Conservation (phyloP, 225 moss, liverwort and hornwort genomes). For the Lunularia cruciata region DNA sequence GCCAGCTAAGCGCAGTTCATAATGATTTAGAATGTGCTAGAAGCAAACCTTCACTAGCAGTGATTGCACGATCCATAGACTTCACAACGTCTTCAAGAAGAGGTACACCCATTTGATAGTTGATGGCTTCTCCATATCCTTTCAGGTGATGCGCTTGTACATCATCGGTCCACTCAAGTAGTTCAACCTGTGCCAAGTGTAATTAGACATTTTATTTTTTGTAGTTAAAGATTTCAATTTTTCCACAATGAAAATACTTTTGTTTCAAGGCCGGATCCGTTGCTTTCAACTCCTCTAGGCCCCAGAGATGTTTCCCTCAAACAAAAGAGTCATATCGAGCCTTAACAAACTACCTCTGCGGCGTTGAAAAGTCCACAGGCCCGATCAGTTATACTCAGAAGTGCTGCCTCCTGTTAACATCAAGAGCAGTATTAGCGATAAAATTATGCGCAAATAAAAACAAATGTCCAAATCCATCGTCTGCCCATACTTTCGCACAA, state of each 20-base stretch:
- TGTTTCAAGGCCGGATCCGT: too few species aligned
- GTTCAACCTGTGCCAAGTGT: constrained; percentile 61
- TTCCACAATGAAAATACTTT: too few species aligned
- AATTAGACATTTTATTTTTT: too few species aligned
- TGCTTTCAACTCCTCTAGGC: too few species aligned
- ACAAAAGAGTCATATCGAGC: too few species aligned
- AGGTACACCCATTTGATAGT: constrained; percentile 83
- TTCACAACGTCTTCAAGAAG: constrained; percentile 68
- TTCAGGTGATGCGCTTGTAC: constrained; percentile 76
- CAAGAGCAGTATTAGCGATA: too few species aligned
- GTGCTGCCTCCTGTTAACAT: constrained; percentile 67
- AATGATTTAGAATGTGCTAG: not conserved
- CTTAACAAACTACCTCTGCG: constrained; percentile 52
- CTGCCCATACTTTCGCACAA: too few species aligned
- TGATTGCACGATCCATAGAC: constrained; percentile 68
- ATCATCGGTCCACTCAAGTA: constrained; percentile 89
- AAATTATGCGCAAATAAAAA: too few species aligned
- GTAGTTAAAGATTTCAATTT: too few species aligned
- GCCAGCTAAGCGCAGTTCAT: too few species aligned
- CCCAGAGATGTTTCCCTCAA: too few species aligned
- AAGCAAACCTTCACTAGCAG: constrained; percentile 33
- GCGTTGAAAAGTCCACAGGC: constrained; percentile 72
- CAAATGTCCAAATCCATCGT: too few species aligned
- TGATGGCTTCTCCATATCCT: constrained; percentile 80
- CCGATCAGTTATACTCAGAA: constrained; percentile 69